phyloP scores from a whole-genome alignment of 225 moss, liverwort and hornwort genomes.

The Antitrichia curtipendula region DNA sequence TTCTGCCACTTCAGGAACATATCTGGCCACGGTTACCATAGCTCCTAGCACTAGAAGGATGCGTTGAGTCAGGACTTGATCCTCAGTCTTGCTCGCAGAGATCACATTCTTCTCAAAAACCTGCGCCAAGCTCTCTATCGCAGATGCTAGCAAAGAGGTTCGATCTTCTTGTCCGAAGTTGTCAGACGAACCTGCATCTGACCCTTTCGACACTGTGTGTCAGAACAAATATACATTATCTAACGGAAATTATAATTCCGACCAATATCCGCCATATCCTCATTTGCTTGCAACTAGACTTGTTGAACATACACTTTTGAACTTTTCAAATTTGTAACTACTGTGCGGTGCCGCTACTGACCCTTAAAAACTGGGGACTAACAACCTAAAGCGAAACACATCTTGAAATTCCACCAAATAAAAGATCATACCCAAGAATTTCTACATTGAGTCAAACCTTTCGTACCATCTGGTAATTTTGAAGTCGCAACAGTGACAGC shows the following conservation, averaged over 20 bases:
- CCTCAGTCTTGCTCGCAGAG: slow-evolving; percentile 15
- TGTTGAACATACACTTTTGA: neutral
- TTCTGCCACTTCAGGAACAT: slow-evolving; percentile 42
- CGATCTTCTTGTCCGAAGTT: slow-evolving; percentile 29
- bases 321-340: neutral
- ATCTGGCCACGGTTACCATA: slow-evolving; percentile 51
- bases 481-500: slow-evolving; percentile 32
- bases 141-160: slow-evolving; percentile 67
- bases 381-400: neutral
- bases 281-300: neutral
- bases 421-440: neutral
- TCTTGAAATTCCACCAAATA: neutral
- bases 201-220: neutral
- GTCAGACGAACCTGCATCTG: slow-evolving; percentile 5
- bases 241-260: neutral
- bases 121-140: slow-evolving; percentile 65
- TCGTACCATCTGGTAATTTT: slow-evolving; percentile 27
- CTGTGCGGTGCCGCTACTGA: neutral
- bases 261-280: neutral
- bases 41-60: slow-evolving; percentile 44
- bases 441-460: neutral
- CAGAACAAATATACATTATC: neutral
- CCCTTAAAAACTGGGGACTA: neutral
- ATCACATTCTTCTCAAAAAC: slow-evolving; percentile 19
- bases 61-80: slow-evolving; percentile 32